Evolutionary conservation across 2,329 filamentous ascomycete species (phyloP).

Genomic region (Monilinia fructigena): DNA sequence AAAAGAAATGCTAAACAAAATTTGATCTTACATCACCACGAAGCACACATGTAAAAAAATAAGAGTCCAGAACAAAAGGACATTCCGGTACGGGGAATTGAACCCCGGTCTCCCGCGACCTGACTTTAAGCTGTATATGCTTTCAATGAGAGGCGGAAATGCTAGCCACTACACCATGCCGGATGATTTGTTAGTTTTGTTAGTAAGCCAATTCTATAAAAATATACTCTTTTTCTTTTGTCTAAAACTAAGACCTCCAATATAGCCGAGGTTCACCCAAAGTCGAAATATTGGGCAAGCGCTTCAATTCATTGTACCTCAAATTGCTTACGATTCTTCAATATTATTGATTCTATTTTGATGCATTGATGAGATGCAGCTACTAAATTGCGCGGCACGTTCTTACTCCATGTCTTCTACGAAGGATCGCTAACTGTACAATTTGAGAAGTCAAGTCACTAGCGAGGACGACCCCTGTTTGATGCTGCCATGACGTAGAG

Average conservation of each 20-base stretch:
- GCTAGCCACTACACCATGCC: conserved; percentile 20
- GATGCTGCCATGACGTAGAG: conserved; percentile 10
- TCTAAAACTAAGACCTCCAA: too few relatives aligned
- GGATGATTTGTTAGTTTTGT: not conserved
- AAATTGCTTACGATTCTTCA: not conserved
- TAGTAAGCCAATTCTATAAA: not conserved
- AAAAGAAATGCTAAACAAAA: not conserved
- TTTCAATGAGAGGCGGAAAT: conserved; percentile 13
- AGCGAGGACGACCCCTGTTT: not conserved
- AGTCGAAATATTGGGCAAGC: not conserved
- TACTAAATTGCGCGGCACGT: not conserved
- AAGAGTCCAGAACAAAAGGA: too few relatives aligned
- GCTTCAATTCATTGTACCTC: not conserved
- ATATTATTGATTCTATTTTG: not conserved
- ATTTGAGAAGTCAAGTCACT: not conserved
- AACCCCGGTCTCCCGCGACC: not conserved
- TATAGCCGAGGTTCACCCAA: not conserved
- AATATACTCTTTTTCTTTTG: not conserved
- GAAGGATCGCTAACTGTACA: not conserved
- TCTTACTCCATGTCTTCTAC: not conserved
- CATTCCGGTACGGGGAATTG: conserved; percentile 13
- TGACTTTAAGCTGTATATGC: not conserved
- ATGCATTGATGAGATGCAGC: not conserved
- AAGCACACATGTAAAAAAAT: not conserved
- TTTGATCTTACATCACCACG: not conserved